Evolutionary conservation across 2,329 filamentous ascomycete genomes (phyloP).

Genomic region (Penicillium sp.): DNA sequence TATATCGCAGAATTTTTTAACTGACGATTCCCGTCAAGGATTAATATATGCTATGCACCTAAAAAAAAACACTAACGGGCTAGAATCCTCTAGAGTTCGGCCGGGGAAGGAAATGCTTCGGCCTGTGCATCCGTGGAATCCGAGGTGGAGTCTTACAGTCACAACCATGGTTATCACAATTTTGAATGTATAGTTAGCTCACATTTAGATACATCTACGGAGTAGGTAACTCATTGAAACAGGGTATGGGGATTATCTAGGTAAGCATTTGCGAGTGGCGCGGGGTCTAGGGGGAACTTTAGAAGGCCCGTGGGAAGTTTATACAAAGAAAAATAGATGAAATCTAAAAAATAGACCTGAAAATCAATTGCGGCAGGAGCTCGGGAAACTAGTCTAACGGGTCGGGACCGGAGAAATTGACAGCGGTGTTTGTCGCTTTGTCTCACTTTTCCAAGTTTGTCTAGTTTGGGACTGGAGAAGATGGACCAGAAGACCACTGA

Average conservation of each 20-base stretch:
- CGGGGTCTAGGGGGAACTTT: neutral
- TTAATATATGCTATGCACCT: constrained; percentile 3
- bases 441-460: neutral
- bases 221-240: neutral
- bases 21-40: neutral
- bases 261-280: neutral
- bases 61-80: neutral
- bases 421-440: constrained; percentile 4
- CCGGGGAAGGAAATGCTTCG: constrained; percentile 26
- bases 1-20: neutral
- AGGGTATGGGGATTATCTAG: neutral
- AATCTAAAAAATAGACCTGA: neutral
- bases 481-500: too few relatives aligned
- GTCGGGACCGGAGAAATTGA: neutral
- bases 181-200: neutral
- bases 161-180: neutral
- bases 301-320: neutral
- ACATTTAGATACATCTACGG: neutral
- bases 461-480: too few relatives aligned
- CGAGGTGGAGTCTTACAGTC: constrained; percentile 15
- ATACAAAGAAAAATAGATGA: neutral
- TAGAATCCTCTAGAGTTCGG: constrained; percentile 16
- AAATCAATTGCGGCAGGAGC: neutral
- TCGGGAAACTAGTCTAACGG: neutral
- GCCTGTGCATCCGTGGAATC: constrained; percentile 15